Evolutionary conservation across 129 eudicot genomes (phyloP).

Genomic region (Calendula officinalis): DNA sequence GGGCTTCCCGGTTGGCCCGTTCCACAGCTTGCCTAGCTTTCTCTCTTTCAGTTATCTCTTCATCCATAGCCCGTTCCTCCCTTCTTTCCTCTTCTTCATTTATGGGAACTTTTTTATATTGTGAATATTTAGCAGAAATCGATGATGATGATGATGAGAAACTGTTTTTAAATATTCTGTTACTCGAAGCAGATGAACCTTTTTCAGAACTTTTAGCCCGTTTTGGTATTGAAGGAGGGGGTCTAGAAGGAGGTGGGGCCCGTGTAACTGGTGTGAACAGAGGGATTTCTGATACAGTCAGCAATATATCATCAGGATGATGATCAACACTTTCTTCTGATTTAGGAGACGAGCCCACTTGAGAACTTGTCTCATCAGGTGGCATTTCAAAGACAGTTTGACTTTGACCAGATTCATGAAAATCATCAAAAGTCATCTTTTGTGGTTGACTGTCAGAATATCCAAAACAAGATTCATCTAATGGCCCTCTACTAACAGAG

Average conservation of each 20-base stretch:
- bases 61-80: too few species aligned
- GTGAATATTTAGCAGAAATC: constrained; percentile 38
- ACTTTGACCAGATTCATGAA: constrained; percentile 55
- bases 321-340: constrained; percentile 49
- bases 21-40: constrained; percentile 80
- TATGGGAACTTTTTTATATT: constrained; percentile 59
- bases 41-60: constrained; percentile 60
- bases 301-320: constrained; percentile 64
- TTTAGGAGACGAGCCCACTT: constrained; percentile 49
- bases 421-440: constrained; percentile 50
- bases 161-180: constrained; percentile 46
- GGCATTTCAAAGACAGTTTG: constrained; percentile 62
- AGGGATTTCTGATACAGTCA: constrained; percentile 85
- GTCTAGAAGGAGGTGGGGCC: constrained; percentile 93
- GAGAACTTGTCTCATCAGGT: constrained; percentile 45
- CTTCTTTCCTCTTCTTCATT: too few species aligned
- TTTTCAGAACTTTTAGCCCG: constrained; percentile 46
- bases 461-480: constrained; percentile 44
- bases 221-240: constrained; percentile 79
- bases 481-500: constrained; percentile 46
- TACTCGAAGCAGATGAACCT: constrained; percentile 41
- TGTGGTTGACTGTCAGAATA: constrained; percentile 46
- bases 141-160: constrained; percentile 45
- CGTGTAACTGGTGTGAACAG: constrained; percentile 71
- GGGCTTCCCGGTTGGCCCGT: constrained; percentile 82